Evolutionary conservation across 352 stramenopile genomes (phyloP), one percentile per base, ranked within the genome.

Genomic region (Stephanocyclus meneghinianus): DNA sequence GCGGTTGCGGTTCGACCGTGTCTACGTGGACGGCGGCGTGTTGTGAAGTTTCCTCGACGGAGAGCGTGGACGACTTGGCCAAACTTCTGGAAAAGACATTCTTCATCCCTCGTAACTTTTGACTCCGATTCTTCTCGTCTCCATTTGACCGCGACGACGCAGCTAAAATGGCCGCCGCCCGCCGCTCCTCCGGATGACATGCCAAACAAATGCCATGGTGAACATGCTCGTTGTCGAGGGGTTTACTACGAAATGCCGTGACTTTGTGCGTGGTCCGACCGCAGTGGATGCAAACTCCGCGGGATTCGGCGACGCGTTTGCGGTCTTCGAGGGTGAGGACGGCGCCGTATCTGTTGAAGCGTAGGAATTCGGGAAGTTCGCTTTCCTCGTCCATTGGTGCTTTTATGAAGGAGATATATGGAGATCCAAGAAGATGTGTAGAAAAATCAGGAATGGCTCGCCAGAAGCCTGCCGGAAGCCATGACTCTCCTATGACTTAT

Each of bases 281-380:
- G 73, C 83, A 90, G 48, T 56, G 72, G 13, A 79, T 40, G 53
- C 83, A 90, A 35, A 86, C 30, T 15, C 83, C 83, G 40, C 71
- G 70, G 10, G 66, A 40, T 63, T 76, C 76, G 7, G 83, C 83
- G 13, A 87, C 77, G 5, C 66, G n/a, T 51, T 71, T 35, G 15
- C 83, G 83, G 61, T 89, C 69, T 53, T 79, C 68, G 9, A 53
- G 55, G 21, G 62, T 71, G 45, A 81, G 71, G 18, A 78, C 61
- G 44, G 32, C 55, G 7, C 78, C 78, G 45, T 81, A 67, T 78
- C 66, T 65, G 16, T 78, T 72, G 61, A 81, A 81, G 21, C 74
- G 60, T 45, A 78, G 78, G 48, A 83, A 70, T 35, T 78, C 70
- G 29, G 70, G 70, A 10, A 78, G 60, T 65, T 78, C 50, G 15